Base-by-base conservation (phyloP, 176 grass and related monocot genomes). In the Oryza meridionalis region DNA sequence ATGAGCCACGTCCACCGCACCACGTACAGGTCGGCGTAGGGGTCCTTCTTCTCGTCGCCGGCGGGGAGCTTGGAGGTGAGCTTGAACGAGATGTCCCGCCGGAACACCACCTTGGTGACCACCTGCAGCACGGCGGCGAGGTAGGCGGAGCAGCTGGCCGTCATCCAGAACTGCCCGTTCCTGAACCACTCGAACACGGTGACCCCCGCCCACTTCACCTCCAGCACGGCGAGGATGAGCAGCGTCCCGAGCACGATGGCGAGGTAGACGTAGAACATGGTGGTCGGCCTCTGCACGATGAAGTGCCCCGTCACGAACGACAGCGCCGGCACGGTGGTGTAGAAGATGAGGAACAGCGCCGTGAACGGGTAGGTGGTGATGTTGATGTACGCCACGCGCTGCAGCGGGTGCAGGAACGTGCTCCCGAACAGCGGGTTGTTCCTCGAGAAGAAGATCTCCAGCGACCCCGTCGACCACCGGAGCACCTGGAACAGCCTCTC, bases 151-250 rank as follows among this genome's bases (percentile, higher is more conserved):
- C 91, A 93, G 64, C 91, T 92, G 17, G 93, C 96, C 21, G 94
- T 98, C 88, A 98, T 82, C 93, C 96, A 98, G 86, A 98, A 95
- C 90, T 98, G 96, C 7, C 92, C 91, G 76, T 92, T 95, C 65
- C 92, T 44, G 91, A 94, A 98, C 96, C 96, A 98, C 88, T 98
- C 96, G 89, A 91, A 90, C 3, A 98, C 86, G 1, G 84, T 92
- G 26, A 98, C 92, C 0, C 88, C 96, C 1, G 92, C 90, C 96
- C 96, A 98, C 80, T 92, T 95, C 8, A 98, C 90, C 89, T 98
- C 96, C 62, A 98, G 91, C 4, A 89, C 75, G 0, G 96, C 93
- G 1, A 95, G 79, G 21, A 91, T 75, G 42, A 90, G 90, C n/a
- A 98, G 80, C 33, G 92, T 95, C 1, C 92, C 43, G 1, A 92